Percentiles rank a stretch among this genome's conserved stretches.
phyloP scores from a whole-genome alignment of 148 eudicot genomes.

The Persicaria tinctoria region DNA sequence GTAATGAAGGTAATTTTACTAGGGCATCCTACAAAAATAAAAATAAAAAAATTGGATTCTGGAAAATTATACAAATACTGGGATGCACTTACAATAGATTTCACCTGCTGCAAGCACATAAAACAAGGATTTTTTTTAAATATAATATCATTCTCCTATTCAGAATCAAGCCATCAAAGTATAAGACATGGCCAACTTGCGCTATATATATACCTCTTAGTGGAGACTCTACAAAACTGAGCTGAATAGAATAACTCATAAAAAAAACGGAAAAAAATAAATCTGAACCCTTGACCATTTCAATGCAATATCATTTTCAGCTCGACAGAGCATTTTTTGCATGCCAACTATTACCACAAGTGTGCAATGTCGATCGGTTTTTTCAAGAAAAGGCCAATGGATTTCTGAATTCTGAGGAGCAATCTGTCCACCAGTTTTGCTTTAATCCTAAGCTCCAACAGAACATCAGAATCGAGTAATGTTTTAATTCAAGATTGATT shows the following conservation, averaged over 20 bases:
- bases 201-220: too few relatives aligned
- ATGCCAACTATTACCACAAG: not conserved
- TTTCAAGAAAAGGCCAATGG: not conserved
- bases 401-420: not conserved
- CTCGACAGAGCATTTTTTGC: not conserved
- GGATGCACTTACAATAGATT: not conserved
- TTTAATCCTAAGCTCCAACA: not conserved
- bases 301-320: not conserved
- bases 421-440: not conserved
- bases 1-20: conserved; percentile 69
- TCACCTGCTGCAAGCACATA: not conserved
- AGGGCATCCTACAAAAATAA: conserved; percentile 56
- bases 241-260: too few relatives aligned
- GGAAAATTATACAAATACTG: not conserved
- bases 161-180: not conserved
- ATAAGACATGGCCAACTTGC: too few relatives aligned
- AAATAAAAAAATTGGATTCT: not conserved
- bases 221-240: too few relatives aligned
- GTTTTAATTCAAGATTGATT: not conserved
- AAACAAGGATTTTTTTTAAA: not conserved
- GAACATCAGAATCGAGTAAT: not conserved
- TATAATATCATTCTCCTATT: not conserved
- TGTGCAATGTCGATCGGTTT: not conserved
- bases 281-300: not conserved
- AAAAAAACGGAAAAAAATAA: too few relatives aligned